phyloP scores from a whole-genome alignment of 2,329 filamentous ascomycete genomes.

The Didymella lethalis region DNA sequence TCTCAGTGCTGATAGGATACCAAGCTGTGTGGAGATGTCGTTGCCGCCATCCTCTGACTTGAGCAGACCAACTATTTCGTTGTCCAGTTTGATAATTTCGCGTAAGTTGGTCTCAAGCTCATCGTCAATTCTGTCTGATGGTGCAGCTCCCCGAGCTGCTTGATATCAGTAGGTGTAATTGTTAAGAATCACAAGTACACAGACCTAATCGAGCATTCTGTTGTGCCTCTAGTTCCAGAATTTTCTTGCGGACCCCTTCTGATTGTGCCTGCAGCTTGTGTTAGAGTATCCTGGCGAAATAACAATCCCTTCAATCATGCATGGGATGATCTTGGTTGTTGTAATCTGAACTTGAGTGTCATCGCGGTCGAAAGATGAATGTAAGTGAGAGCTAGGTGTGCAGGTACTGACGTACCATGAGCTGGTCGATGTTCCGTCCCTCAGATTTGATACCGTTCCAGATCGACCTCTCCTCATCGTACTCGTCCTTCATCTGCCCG shows the following conservation, averaged over 20 bases:
- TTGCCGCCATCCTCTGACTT: slow-evolving; percentile 53
- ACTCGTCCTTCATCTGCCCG: slow-evolving; percentile 57
- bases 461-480: slow-evolving; percentile 59
- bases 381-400: not conserved
- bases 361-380: no score
- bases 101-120: slow-evolving; percentile 57
- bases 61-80: slow-evolving; percentile 55
- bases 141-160: slow-evolving; percentile 46
- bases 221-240: slow-evolving; percentile 40
- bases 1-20: slow-evolving; percentile 57
- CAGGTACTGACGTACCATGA: slow-evolving; percentile 52
- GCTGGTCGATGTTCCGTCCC: slow-evolving; percentile 55
- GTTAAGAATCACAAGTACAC: slow-evolving; percentile 3
- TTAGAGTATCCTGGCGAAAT: not conserved
- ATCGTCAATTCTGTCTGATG: slow-evolving; percentile 53
- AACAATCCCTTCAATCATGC: not conserved
- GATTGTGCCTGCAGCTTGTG: slow-evolving; percentile 37
- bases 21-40: slow-evolving; percentile 54
- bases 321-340: not conserved
- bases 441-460: slow-evolving; percentile 59
- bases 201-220: slow-evolving; percentile 42
- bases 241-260: slow-evolving; percentile 43
- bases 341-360: no score
- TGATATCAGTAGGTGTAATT: slow-evolving; percentile 11
- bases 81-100: slow-evolving; percentile 58